Evolutionary conservation across 2,329 filamentous ascomycete genomes (phyloP).

Genomic region (Camptophora hylomeconis): DNA sequence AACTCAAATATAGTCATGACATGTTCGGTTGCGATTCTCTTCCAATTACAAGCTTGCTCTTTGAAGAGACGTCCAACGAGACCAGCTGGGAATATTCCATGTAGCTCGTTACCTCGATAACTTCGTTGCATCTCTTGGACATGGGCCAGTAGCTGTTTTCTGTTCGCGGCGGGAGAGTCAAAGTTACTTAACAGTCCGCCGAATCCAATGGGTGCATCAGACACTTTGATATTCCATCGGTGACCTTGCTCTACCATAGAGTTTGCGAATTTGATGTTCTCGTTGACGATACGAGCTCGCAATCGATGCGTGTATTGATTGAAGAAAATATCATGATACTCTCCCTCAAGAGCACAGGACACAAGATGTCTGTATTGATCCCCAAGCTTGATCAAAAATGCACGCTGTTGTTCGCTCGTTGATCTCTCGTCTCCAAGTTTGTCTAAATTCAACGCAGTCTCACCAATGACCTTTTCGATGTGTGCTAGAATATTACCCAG

Average conservation of each 20-base stretch:
- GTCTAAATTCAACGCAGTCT: conserved; percentile 26
- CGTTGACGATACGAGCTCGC: conserved; percentile 18
- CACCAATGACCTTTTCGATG: conserved; percentile 21
- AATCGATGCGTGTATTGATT: conserved; percentile 18
- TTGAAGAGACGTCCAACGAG: conserved; percentile 23
- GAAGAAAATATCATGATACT: conserved; percentile 30
- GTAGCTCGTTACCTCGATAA: conserved; percentile 22
- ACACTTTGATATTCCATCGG: conserved; percentile 9
- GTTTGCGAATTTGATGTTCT: conserved; percentile 20
- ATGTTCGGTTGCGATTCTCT: conserved; percentile 2
- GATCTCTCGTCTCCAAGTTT: conserved; percentile 34
- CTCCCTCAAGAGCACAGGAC: conserved; percentile 27
- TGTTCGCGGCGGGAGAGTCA: conserved; percentile 3
- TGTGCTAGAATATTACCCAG: conserved; percentile 26
- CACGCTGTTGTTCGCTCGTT: conserved; percentile 19
- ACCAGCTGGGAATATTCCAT: conserved; percentile 22
- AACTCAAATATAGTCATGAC: conserved; percentile 8
- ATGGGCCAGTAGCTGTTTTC: conserved; percentile 3
- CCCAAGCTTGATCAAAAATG: conserved; percentile 25
- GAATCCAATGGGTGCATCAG: conserved; percentile 5
- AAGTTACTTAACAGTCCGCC: conserved; percentile 3
- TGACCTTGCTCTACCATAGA: conserved; percentile 12
- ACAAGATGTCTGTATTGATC: conserved; percentile 27
- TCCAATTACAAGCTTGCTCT: conserved; percentile 18
- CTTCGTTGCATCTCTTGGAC: conserved; percentile 7